These are phyloP conservation scores for Colletotrichum tamarilloi DNA, from an alignment of 2,329 filamentous ascomycete species.

Conservation along the genomic window DNA sequence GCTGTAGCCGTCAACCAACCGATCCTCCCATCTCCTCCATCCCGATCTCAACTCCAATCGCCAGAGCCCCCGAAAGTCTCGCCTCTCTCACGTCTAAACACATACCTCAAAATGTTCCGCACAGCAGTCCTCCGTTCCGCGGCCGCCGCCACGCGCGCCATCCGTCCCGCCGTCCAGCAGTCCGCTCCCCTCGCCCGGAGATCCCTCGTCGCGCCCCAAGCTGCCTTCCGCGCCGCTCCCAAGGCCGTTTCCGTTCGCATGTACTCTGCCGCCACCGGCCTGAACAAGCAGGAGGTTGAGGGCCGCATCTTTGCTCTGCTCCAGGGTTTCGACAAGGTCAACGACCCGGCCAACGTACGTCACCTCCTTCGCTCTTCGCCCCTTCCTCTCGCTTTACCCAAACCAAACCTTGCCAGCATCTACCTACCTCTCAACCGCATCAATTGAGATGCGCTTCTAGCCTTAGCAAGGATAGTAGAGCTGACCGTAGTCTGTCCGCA, in stretches of 20 bases:
- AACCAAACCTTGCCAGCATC: neutral
- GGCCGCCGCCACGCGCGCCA: conserved; percentile 65
- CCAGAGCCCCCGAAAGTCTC: conserved; percentile 12
- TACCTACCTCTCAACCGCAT: neutral
- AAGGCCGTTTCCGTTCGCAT: conserved; percentile 76
- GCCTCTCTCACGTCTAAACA: conserved; percentile 7
- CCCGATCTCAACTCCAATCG: conserved; percentile 3
- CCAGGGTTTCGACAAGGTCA: conserved; percentile 97
- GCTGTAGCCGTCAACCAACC: conserved; percentile 15
- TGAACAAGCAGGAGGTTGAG: conserved; percentile 87
- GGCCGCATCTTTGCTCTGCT: conserved; percentile 92
- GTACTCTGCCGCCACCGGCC: conserved; percentile 85
- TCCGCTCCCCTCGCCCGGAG: conserved; percentile 58
- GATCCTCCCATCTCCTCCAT: conserved; percentile 11
- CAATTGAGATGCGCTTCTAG: neutral
- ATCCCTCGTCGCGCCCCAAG: conserved; percentile 70
- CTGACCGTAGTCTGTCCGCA: neutral
- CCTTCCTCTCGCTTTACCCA: neutral
- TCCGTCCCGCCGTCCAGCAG: conserved; percentile 65
- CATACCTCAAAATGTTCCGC: conserved; percentile 81
- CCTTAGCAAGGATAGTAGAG: neutral
- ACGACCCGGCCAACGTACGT: conserved; percentile 72
- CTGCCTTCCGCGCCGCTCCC: conserved; percentile 67
- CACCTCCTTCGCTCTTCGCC: neutral
- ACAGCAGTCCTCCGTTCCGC: conserved; percentile 84